These are phyloP conservation scores for Sphagnum tenellum DNA, from an alignment of 225 moss, liverwort and hornwort species.

Conservation along the genomic window DNA sequence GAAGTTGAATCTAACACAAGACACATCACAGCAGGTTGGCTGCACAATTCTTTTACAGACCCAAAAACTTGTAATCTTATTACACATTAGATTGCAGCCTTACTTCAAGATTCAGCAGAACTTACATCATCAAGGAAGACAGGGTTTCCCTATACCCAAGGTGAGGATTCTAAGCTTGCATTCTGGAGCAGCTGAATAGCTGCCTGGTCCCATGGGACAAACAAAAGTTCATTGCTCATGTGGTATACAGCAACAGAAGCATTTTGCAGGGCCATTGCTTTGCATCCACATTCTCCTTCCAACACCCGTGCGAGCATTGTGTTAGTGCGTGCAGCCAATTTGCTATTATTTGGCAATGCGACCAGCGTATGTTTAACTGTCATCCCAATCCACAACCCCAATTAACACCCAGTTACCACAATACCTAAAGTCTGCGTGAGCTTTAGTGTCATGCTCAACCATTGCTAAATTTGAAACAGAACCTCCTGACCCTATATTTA, in stretches of 20 bases:
- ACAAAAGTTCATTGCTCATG: slow-evolving; percentile 15
- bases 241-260: slow-evolving; percentile 2
- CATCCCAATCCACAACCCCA: neutral
- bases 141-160: neutral
- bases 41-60: too few relatives aligned
- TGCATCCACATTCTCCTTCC: slow-evolving; percentile 48
- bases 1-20: too few relatives aligned
- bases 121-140: neutral
- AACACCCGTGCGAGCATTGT: slow-evolving; percentile 44
- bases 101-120: too few relatives aligned
- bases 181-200: slow-evolving; percentile 24
- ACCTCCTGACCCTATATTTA: neutral
- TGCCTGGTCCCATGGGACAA: slow-evolving; percentile 30
- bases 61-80: too few relatives aligned
- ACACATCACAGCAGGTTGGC: too few relatives aligned
- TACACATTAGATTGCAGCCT: too few relatives aligned
- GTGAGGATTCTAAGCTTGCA: slow-evolving; percentile 16
- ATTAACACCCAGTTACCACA: neutral
- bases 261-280: slow-evolving; percentile 16
- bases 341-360: slow-evolving; percentile 39
- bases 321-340: slow-evolving; percentile 50
- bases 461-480: neutral
- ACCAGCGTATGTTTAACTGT: slow-evolving; percentile 59
- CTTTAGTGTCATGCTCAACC: neutral
- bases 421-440: neutral